A percentile compares a stretch with the other conserved stretches of the same genome.
Evolutionary conservation across 257 asterid species (phyloP).

Genomic region (Capsicum rhomboideum): DNA sequence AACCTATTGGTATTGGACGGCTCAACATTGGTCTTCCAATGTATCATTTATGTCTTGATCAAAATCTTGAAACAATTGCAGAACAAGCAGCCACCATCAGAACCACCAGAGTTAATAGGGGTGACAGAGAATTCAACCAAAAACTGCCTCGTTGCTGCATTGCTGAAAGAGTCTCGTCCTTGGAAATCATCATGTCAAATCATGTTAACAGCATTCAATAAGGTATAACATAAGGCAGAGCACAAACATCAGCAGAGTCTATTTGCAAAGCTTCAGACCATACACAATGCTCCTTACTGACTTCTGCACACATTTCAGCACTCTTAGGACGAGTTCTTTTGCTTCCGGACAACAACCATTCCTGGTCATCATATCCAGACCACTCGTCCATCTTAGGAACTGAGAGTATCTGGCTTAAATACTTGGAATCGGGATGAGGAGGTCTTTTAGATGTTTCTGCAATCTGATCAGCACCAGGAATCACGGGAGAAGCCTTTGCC

Average conservation of each 20-base stretch:
- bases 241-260: constrained; percentile 51
- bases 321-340: constrained; percentile 18
- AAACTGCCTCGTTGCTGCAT: neutral
- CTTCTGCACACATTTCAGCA: constrained; percentile 8
- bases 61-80: neutral
- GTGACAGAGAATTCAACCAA: neutral
- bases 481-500: constrained; percentile 20
- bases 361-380: constrained; percentile 45
- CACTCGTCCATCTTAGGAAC: constrained; percentile 46
- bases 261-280: constrained; percentile 61
- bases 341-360: constrained; percentile 56
- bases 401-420: constrained; percentile 35
- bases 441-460: constrained; percentile 31
- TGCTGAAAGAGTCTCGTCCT: neutral
- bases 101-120: neutral
- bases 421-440: constrained; percentile 71
- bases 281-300: constrained; percentile 24
- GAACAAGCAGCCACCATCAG: neutral
- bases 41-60: neutral
- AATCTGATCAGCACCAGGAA: constrained; percentile 18
- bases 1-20: neutral
- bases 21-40: neutral
- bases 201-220: constrained; percentile 29
- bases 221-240: constrained; percentile 77
- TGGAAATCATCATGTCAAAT: neutral